Evolutionary conservation across 2,329 filamentous ascomycete genomes (phyloP).

Genomic region (Arthrobotrys sphaeroides): DNA sequence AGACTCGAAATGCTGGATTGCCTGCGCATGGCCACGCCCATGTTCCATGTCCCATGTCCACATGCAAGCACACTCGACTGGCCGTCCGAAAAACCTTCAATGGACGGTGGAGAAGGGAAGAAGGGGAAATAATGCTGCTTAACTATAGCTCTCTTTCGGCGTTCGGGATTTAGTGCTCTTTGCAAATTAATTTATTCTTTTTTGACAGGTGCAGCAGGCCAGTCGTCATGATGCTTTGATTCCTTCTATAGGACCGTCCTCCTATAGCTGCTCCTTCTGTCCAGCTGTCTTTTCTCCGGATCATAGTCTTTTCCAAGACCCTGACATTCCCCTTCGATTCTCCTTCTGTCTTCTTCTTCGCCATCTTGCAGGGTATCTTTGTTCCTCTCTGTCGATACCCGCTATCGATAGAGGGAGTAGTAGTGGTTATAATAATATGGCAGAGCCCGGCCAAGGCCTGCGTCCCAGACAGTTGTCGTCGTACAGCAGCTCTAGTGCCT

Average conservation of each 20-base stretch:
- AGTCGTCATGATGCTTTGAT: conserved; percentile 33
- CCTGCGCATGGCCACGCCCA: conserved; percentile 25
- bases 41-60: conserved; percentile 18
- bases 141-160: background rate
- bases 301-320: background rate
- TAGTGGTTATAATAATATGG: background rate
- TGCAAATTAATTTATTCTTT: conserved; percentile 1
- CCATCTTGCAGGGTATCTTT: background rate
- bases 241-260: conserved; percentile 11
- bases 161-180: conserved; percentile 1
- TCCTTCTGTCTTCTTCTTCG: background rate
- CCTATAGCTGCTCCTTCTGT: conserved; percentile 20
- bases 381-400: background rate
- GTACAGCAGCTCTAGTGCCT: conserved; percentile 36
- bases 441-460: conserved; percentile 18
- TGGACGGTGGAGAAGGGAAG: background rate
- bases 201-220: conserved; percentile 14
- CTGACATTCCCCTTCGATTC: background rate
- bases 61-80: conserved; percentile 34
- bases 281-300: conserved; percentile 29
- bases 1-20: conserved; percentile 24
- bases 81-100: conserved; percentile 6
- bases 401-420: background rate
- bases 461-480: conserved; percentile 21
- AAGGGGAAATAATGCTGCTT: conserved; percentile 4